These are phyloP conservation scores for Candida fluviatilis DNA, from an alignment of 805 yeast species.

Conservation along the genomic window DNA sequence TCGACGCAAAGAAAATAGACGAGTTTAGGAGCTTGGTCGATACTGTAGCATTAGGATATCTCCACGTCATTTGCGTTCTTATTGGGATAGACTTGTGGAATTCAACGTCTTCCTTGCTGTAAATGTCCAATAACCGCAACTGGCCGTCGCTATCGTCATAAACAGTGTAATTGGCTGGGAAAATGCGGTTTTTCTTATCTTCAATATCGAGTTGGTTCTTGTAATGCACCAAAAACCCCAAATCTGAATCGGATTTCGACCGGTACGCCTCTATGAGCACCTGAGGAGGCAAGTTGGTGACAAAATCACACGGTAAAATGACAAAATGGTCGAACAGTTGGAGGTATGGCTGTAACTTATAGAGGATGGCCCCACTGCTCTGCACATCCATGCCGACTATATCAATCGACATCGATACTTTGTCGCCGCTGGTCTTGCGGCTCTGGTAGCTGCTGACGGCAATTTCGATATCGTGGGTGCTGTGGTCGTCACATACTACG, in stretches of 20 bases:
- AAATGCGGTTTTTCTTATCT: conserved; percentile 60
- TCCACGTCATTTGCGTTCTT: conserved; percentile 88
- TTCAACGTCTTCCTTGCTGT: conserved; percentile 65
- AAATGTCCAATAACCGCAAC: conserved; percentile 61
- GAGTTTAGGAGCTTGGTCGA: conserved; percentile 75
- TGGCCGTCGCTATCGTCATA: conserved; percentile 47
- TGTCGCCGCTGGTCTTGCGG: conserved; percentile 4
- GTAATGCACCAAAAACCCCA: conserved; percentile 77
- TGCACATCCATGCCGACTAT: conserved; percentile 23
- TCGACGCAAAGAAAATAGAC: conserved; percentile 48
- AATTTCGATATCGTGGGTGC: conserved; percentile 42
- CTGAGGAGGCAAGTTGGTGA: conserved; percentile 90
- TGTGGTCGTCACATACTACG: conserved; percentile 52
- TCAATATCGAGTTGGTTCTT: conserved; percentile 68
- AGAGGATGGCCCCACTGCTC: conserved; percentile 61
- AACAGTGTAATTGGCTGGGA: conserved; percentile 64
- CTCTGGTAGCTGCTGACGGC: conserved; percentile 47
- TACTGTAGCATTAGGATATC: conserved; percentile 71
- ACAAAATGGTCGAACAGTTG: conserved; percentile 45
- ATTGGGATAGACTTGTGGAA: conserved; percentile 67
- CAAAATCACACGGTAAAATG: conserved; percentile 89
- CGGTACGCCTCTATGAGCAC: conserved; percentile 80
- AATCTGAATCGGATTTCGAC: conserved; percentile 59
- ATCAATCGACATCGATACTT: conserved; percentile 29
- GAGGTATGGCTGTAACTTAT: conserved; percentile 41